Conservation (phyloP, 306 rosid species). For the Oemleria cerasiformis region DNA sequence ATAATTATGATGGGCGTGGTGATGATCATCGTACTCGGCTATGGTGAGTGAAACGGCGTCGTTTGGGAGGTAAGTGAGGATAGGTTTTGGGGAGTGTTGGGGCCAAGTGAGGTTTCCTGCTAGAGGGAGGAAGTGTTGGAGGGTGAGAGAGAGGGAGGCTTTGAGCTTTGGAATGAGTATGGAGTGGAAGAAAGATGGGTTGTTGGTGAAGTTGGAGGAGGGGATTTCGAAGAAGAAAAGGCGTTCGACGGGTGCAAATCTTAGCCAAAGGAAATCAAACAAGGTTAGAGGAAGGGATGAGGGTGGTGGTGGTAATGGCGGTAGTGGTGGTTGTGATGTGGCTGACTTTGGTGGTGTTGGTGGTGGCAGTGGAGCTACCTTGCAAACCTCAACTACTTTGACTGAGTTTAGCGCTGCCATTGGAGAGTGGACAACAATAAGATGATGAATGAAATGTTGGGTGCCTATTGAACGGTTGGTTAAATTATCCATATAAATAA, state of each 20-base stretch:
- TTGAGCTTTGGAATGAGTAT: conserved; percentile 39
- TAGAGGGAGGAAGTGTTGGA: conserved; percentile 3
- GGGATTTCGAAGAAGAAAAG: no score
- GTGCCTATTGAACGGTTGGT: no score
- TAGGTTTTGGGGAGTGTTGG: conserved; percentile 25
- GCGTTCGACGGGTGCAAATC: conserved; percentile 14
- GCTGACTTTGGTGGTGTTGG: no score
- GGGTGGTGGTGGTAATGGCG: no score
- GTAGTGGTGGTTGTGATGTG: neutral
- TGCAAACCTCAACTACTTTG: conserved; percentile 14
- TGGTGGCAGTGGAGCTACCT: conserved; percentile 9
- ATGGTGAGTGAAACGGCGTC: no score
- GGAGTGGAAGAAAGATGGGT: conserved; percentile 2
- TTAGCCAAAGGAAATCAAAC: conserved; percentile 21
- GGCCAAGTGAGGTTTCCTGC: conserved; percentile 46
- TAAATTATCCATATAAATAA: no score
- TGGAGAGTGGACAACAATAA: no score
- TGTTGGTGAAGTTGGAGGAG: neutral
- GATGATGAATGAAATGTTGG: no score
- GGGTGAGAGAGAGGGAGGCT: conserved; percentile 47
- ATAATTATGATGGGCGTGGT: neutral
- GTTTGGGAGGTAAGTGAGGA: conserved; percentile 17
- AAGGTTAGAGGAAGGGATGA: conserved; percentile 13
- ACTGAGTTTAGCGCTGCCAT: conserved; percentile 10
- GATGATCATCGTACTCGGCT: no score